Base-by-base conservation (phyloP, 306 rosid species). In the Castanea sativa region DNA sequence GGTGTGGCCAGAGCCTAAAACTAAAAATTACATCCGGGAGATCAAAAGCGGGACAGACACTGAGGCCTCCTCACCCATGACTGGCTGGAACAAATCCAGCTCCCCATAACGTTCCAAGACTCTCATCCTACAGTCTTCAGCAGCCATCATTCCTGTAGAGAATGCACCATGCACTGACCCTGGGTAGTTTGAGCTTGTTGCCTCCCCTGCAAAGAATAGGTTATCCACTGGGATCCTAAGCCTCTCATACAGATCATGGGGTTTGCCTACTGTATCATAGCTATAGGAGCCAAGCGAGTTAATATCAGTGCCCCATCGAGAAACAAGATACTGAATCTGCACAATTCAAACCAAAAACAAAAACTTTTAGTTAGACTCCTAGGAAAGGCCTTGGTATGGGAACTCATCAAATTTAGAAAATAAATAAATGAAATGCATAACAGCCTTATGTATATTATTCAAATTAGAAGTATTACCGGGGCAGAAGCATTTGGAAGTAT, bases 201-300 rank as follows among this genome's bases (percentile, higher is more conserved):
- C 99, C 85, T 96, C 99, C 80, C 99, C 99, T 0, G 99, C 99
- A 78, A 96, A 96, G 89, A 96, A 96, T 78, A 96, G 76, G 92
- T 90, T 96, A 76, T 96, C 99, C 69, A 96, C 90, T 23, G 99
- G 99, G 67, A 96, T 85, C 88, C 99, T 86, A 19, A 95, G 88
- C 88, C 82, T 93, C 87, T 95, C 99, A 63, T 91, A 95, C 85
- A 95, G 87, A 80, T 93, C 96, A 55, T 93, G 97, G 65, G 99
- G 85, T 83, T 90, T 96, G 30, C 97, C 97, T 65, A 96, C 99
- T 74, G 87, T 75, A 71, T 93, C 98, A 68, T 86, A 96, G 87
- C 98, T 96, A 77, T 93, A 96, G 38, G 99, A 93, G 78, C 99
- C 99, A 1, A 96, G 84, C 3, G 99, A 84, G 78, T 96, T 80